phyloP scores from a whole-genome alignment of 345 rosid genomes.

The Moricandia moricandioides region DNA sequence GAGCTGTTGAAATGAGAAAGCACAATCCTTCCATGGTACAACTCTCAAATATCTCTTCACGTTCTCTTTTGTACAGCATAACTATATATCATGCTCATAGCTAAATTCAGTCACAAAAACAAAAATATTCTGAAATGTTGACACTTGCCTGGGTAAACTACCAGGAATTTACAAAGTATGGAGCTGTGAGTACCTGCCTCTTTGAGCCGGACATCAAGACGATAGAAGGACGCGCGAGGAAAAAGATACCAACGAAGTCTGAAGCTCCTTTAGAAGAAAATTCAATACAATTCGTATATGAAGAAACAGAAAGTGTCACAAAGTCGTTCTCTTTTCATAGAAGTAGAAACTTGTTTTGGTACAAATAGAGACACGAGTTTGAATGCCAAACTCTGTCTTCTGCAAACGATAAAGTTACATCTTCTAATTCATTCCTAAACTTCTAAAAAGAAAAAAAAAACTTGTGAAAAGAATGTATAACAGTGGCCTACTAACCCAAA shows the following conservation, averaged over 20 bases:
- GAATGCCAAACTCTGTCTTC: conserved; percentile 19
- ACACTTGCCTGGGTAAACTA: conserved; percentile 43
- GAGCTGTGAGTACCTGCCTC: conserved; percentile 52
- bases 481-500: neutral
- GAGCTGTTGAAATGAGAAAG: conserved; percentile 55
- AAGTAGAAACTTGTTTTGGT: conserved; percentile 18
- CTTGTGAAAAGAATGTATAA: neutral
- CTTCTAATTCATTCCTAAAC: conserved; percentile 3
- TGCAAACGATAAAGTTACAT: neutral
- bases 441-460: neutral
- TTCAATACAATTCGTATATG: conserved; percentile 5
- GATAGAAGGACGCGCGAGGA: conserved; percentile 54
- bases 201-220: conserved; percentile 50
- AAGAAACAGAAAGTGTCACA: neutral
- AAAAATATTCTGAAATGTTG: neutral
- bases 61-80: neutral
- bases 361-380: conserved; percentile 1
- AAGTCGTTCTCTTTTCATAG: conserved; percentile 14
- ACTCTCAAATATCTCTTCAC: neutral
- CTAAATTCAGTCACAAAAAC: neutral
- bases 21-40: conserved; percentile 60
- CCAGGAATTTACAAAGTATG: conserved; percentile 54
- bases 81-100: neutral
- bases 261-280: conserved; percentile 42
- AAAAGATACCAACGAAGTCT: conserved; percentile 46